Evolutionary conservation across 768 basidiomycete species (phyloP), one percentile per base, ranked within the genome.

Genomic region (Lepiota subincarnata): DNA sequence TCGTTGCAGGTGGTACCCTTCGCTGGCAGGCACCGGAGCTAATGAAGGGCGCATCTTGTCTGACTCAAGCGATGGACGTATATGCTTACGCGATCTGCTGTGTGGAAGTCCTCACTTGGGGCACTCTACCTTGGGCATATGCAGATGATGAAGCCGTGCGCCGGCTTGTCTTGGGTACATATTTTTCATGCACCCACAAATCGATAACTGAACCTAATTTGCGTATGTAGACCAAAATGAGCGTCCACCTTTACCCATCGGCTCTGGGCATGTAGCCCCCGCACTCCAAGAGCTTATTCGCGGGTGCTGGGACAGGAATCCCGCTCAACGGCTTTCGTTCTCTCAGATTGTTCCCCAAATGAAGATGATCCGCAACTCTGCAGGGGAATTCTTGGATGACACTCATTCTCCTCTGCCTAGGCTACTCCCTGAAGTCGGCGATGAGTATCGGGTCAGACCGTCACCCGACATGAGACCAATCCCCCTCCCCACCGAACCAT

Each of bases 1-100:
- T 18, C 48, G 10, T 18, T 48, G 3, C 50, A 84, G 82, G 75
- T 60, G 91, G 83, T 1, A 84, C 83, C 0, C 63, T 86, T 44
- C 74, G 85, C 31, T 91, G 88, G 87, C 81, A 80, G 58, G 81
- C 83, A 3, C 88, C 88, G 0, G 86, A 89, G 62, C 67, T 87
- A 41, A 71, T 87, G 67, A 62, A 64, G 18, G 84, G 81, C 1
- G 60, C 68, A 6, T 67, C 70, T 10, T 64, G 65, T 22, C 64
- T 82, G 40, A 87, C 83, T 0, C 65, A 71, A 2, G 75, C 79
- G 31, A 77, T 76, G 45, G 87, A 89, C 61, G 78, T 88, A 4
- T 91, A 87, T 49, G 78, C 86, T 1, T 91, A 79, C 61, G 81
- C 82, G 0, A 82, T 89, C 50, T 73, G 74, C 39, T 87, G 84